Base-by-base conservation (phyloP, 129 eudicot species). In the Chrysanthemum seticuspe region DNA sequence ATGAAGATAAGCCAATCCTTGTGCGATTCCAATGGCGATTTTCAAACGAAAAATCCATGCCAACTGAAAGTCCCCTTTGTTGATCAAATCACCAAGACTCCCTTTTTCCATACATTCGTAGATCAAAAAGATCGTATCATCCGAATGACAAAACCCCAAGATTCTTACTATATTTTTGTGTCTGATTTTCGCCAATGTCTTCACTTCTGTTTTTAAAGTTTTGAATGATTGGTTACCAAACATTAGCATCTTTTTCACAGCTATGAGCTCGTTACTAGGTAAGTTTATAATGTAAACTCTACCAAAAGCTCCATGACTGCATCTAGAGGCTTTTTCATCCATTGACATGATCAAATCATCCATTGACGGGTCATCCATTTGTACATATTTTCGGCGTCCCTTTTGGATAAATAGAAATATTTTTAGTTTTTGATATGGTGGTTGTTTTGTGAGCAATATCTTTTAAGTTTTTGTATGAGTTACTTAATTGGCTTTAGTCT, bases 21-120 rank as follows among this genome's bases (percentile, higher is more conserved):
- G 96, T 62, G 96, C 98, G 50, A 89, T 78, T 23, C 98, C 96
- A 51, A 87, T 75, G 40, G 96, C 98, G 11, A 93, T 89, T 55
- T 76, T 89, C 71, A 93, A 63, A 31, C 98, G 81, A 75, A 74
- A 72, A 72, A 50, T 78, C 98, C 98, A 93, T 14, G 86, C 86
- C 77, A 93, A 60, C 65, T 85, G 73, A 56, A 87, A 86, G 62
- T 75, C 85, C 1, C 86, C 74, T 34, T 73, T 77, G 16, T 78
- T 85, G 29, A 93, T 82, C 44, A 89, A 75, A 82, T 93, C 95
- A 13, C 88, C 90, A 52, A 93, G 91, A 73, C 98, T 89, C 40
- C 95, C 96, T 71, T 76, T 93, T 47, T 82, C 87, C 76, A 89
- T 62, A 78, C 73, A 81, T 63, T 93, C 96, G 15, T 93, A 93